Conservation (phyloP, 192 early-diverging fungal genomes). For the Diversispora epigaea region DNA sequence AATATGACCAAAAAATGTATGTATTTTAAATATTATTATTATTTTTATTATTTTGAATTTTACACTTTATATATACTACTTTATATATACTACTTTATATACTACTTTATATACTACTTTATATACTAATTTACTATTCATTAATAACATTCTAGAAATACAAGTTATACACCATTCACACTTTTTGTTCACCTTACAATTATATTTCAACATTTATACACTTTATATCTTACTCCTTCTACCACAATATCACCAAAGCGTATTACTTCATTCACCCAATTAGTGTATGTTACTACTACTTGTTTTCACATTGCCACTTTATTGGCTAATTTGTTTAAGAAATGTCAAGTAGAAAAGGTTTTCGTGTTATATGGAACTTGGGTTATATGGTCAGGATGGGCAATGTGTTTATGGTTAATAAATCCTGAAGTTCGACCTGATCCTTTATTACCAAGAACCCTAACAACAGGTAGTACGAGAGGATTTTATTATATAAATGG, state of each 20-base stretch:
- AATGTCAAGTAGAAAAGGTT: slow-evolving; percentile 45
- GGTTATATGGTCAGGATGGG: slow-evolving; percentile 58
- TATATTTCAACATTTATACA: slow-evolving; percentile 42
- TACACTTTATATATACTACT: background rate
- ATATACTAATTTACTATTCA: background rate
- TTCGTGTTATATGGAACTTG: slow-evolving; percentile 60
- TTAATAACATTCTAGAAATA: slow-evolving; percentile 31
- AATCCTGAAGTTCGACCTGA: slow-evolving; percentile 34
- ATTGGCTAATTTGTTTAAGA: slow-evolving; percentile 44
- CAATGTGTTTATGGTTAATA: slow-evolving; percentile 44
- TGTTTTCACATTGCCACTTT: slow-evolving; percentile 50
- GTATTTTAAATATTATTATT: background rate
- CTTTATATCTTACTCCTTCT: slow-evolving; percentile 37
- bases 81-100: background rate
- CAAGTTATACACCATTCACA: slow-evolving; percentile 45
- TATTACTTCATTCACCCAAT: slow-evolving; percentile 46
- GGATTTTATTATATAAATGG: background rate
- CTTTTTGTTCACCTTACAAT: slow-evolving; percentile 38
- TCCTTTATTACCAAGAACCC: background rate
- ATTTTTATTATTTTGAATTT: no score
- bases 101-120: background rate
- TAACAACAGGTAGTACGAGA: background rate
- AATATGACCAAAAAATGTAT: slow-evolving; percentile 2
- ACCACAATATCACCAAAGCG: background rate
- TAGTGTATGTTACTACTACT: slow-evolving; percentile 45